Evolutionary conservation across 306 rosid species (phyloP).

Genomic region (Mucuna pruriens): DNA sequence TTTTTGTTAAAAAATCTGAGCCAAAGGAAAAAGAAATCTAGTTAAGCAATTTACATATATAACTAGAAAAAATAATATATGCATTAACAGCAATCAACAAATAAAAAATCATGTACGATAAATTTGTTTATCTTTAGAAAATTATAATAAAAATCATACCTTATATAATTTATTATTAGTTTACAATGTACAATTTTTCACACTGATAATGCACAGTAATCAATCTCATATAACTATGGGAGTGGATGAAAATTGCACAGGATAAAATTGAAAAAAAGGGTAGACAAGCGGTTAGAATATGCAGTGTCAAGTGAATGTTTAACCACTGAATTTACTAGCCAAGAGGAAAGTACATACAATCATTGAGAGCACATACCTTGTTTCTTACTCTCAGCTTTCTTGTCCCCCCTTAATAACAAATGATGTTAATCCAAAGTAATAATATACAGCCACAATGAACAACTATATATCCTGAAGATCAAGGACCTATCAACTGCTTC

Average conservation of each 20-base stretch:
- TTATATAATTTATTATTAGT: too few species aligned
- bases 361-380: constrained; percentile 23
- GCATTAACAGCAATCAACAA: too few species aligned
- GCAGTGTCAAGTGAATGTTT: neutral
- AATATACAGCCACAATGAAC: constrained; percentile 46
- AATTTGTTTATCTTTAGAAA: too few species aligned
- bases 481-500: constrained; percentile 33
- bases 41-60: neutral
- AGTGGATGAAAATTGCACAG: constrained; percentile 2
- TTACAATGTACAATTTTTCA: too few species aligned
- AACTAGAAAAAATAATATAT: too few species aligned
- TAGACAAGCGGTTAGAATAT: neutral
- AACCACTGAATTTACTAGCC: constrained; percentile 17
- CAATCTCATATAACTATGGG: too few species aligned
- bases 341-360: constrained; percentile 34
- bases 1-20: neutral
- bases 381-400: constrained; percentile 34
- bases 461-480: constrained; percentile 37
- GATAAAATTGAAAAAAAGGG: neutral
- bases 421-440: constrained; percentile 41
- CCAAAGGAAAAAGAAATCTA: neutral
- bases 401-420: constrained; percentile 28
- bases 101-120: too few species aligned
- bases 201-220: too few species aligned
- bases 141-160: too few species aligned